Evolutionary conservation across 1,284 basidiomycete species (phyloP).

Genomic region (Trichosporon ovoides): DNA sequence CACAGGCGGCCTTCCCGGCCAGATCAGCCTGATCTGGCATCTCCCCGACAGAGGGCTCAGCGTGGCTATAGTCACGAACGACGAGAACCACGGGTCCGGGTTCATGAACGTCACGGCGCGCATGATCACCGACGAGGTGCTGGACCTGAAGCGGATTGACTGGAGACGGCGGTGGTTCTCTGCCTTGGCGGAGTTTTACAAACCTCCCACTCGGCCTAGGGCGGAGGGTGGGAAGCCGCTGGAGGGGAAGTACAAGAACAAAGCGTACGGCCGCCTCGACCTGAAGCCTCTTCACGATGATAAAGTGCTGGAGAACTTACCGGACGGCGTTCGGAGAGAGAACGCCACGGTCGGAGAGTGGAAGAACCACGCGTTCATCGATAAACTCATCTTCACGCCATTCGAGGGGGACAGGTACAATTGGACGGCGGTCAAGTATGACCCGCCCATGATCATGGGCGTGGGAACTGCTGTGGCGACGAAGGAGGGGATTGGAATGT

Average conservation of each 20-base stretch:
- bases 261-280: slow-evolving; percentile 17
- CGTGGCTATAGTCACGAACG: slow-evolving; percentile 23
- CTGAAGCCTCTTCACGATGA: slow-evolving; percentile 4
- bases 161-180: slow-evolving; percentile 3
- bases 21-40: slow-evolving; percentile 16
- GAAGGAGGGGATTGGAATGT: slow-evolving; percentile 10
- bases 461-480: slow-evolving; percentile 2
- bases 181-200: neutral
- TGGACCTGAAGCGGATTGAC: slow-evolving; percentile 15
- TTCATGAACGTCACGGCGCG: slow-evolving; percentile 11
- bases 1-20: slow-evolving; percentile 21
- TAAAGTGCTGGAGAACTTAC: neutral
- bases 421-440: slow-evolving; percentile 11
- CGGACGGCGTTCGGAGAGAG: neutral
- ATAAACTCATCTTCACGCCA: slow-evolving; percentile 25
- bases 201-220: neutral
- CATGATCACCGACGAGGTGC: slow-evolving; percentile 24
- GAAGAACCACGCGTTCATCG: slow-evolving; percentile 9
- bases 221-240: neutral
- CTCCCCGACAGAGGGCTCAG: slow-evolving; percentile 16
- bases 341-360: slow-evolving; percentile 10
- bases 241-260: slow-evolving; percentile 8
- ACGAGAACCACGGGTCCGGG: slow-evolving; percentile 1
- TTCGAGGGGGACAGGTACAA: slow-evolving; percentile 7
- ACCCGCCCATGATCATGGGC: neutral